Conservation (phyloP, 2,329 filamentous ascomycete species). For the Claviceps sorghi region DNA sequence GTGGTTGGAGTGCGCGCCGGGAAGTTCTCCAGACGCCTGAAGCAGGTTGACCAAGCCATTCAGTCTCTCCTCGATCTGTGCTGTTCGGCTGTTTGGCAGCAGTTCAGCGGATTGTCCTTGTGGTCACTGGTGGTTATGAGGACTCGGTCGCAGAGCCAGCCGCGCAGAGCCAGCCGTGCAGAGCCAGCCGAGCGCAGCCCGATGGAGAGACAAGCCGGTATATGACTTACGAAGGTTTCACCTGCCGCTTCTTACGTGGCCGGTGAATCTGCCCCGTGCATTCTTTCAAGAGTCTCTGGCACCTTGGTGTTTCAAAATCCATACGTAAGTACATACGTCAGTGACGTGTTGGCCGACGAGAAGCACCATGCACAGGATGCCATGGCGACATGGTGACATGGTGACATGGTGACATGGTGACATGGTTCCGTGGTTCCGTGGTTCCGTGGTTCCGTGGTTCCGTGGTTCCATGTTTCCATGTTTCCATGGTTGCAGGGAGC, state of each 20-base stretch:
- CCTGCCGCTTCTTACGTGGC: slow-evolving; percentile 36
- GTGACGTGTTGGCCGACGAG: slow-evolving; percentile 1
- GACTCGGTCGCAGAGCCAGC: background rate
- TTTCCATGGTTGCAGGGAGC: background rate
- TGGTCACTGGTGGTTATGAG: too few relatives aligned
- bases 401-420: too few relatives aligned
- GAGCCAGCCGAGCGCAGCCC: background rate
- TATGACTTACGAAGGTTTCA: slow-evolving; percentile 34
- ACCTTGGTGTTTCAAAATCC: slow-evolving; percentile 20
- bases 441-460: too few relatives aligned
- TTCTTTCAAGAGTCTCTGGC: slow-evolving; percentile 32
- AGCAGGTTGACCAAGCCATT: slow-evolving; percentile 35
- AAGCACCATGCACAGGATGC: background rate
- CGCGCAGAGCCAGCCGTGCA: background rate
- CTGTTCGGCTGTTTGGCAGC: slow-evolving; percentile 25
- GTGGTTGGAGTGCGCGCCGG: slow-evolving; percentile 10
- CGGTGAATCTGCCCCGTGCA: slow-evolving; percentile 32
- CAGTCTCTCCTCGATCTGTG: slow-evolving; percentile 33
- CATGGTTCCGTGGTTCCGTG: too few relatives aligned
- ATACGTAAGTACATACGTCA: too few relatives aligned
- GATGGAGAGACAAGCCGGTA: background rate
- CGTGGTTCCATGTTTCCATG: too few relatives aligned
- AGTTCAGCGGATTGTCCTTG: background rate
- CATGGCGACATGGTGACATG: too few relatives aligned
- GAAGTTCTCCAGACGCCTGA: slow-evolving; percentile 26